These are phyloP conservation scores for Misopates orontium DNA, from an alignment of 257 asterid genomes.

Conservation along the genomic window DNA sequence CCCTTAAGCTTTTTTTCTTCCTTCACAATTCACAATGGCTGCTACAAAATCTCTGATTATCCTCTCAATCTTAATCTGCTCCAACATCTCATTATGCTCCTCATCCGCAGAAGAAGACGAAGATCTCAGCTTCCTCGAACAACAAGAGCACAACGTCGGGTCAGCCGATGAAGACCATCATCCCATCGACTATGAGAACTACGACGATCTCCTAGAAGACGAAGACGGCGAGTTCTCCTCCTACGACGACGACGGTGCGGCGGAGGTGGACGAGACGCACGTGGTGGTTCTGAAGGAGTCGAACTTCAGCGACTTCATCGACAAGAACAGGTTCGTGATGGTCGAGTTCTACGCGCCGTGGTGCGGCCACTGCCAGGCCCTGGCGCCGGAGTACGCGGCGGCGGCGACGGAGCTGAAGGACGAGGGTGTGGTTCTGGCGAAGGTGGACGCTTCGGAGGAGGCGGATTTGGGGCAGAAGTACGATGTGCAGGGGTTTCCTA, in stretches of 20 bases:
- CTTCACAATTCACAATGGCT: too few species aligned
- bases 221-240: constrained; percentile 10
- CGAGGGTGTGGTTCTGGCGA: constrained; percentile 71
- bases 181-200: constrained; percentile 58
- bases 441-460: constrained; percentile 79
- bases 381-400: constrained; percentile 86
- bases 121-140: constrained; percentile 79
- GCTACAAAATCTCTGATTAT: constrained; percentile 39
- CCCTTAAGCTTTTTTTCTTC: too few species aligned
- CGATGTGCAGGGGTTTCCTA: constrained; percentile 83
- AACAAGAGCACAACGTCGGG: constrained; percentile 39
- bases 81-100: constrained; percentile 27
- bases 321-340: constrained; percentile 67
- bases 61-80: constrained; percentile 47
- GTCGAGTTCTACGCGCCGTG: constrained; percentile 95
- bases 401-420: constrained; percentile 80
- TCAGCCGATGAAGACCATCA: constrained; percentile 28
- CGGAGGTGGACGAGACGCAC: constrained; percentile 69
- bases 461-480: constrained; percentile 69
- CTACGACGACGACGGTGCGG: constrained; percentile 22
- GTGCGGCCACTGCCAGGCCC: constrained; percentile 83
- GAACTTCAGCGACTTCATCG: constrained; percentile 67
- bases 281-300: constrained; percentile 64
- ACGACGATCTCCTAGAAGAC: constrained; percentile 53
- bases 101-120: constrained; percentile 60